phyloP scores from a whole-genome alignment of 768 basidiomycete species.

The Dioszegia crocea region DNA sequence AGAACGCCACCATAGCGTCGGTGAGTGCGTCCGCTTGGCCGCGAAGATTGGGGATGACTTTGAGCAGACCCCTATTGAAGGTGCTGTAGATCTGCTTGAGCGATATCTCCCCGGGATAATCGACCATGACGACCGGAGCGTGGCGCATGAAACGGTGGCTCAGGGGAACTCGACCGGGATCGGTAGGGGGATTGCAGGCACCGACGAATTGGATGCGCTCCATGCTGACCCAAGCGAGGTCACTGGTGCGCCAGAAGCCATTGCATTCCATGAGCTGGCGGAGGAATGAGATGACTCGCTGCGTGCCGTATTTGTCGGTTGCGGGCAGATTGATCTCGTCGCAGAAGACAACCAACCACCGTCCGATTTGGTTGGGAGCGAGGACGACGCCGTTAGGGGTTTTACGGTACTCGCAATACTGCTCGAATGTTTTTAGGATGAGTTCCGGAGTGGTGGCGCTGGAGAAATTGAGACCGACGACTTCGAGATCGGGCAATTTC shows the following conservation, averaged over 20 bases:
- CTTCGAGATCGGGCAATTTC: conserved; percentile 97
- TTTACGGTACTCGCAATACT: conserved; percentile 98
- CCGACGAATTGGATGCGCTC: conserved; percentile 99
- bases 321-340: conserved; percentile 99
- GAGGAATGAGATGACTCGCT: conserved; percentile 96
- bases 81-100: conserved; percentile 98
- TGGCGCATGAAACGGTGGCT: conserved; percentile 96
- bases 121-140: conserved; percentile 96
- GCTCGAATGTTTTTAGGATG: conserved; percentile 98
- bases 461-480: conserved; percentile 98
- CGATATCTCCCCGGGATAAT: conserved; percentile 95
- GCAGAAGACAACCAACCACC: conserved; percentile 99
- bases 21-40: conserved; percentile 92
- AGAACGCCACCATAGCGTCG: conserved; percentile 94
- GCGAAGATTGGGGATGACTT: conserved; percentile 87
- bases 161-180: conserved; percentile 97
- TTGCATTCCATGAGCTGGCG: conserved; percentile 91
- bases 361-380: conserved; percentile 87
- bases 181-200: conserved; percentile 97
- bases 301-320: conserved; percentile 95
- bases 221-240: conserved; percentile 95
- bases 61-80: conserved; percentile 91
- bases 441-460: conserved; percentile 97
- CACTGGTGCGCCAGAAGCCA: conserved; percentile 89
- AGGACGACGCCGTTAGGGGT: conserved; percentile 97